phyloP scores from a whole-genome alignment of 2,329 filamentous ascomycete genomes.

The Talaromyces albobiverticillius region DNA sequence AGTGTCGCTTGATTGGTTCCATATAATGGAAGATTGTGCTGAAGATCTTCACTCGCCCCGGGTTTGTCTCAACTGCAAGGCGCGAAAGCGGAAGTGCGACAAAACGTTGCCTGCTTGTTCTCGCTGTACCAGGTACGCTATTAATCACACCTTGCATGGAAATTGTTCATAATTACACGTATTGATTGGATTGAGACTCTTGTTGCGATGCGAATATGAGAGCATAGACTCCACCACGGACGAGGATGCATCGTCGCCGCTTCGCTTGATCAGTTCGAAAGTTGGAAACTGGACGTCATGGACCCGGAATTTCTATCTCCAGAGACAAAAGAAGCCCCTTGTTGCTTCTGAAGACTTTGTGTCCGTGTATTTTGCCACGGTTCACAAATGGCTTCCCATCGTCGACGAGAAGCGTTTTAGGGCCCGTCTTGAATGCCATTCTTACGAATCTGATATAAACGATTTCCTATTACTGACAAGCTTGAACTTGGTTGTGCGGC shows the following conservation, averaged over 20 bases:
- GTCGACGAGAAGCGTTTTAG: not conserved
- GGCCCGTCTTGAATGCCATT: not conserved
- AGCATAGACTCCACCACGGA: not conserved
- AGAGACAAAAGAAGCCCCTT: too few species aligned
- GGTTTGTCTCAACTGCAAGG: conserved; percentile 5
- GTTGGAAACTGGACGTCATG: not conserved
- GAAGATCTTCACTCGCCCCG: too few species aligned
- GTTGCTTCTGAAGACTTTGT: not conserved
- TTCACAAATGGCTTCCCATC: conserved; percentile 5
- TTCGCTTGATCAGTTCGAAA: not conserved
- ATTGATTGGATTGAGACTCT: too few species aligned
- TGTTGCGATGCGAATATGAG: too few species aligned
- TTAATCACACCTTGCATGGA: too few species aligned
- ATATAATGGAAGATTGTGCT: too few species aligned
- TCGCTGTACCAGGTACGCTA: not conserved
- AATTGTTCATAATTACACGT: too few species aligned
- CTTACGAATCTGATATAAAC: not conserved
- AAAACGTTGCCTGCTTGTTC: conserved; percentile 1
- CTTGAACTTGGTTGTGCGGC: conserved; percentile 2
- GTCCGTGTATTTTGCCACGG: not conserved
- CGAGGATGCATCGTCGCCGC: not conserved
- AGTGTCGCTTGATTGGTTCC: too few species aligned
- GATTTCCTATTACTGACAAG: conserved; percentile 1
- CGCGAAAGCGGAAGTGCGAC: conserved; percentile 7
- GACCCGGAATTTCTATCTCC: not conserved